These are phyloP conservation scores for Colletotrichum tropicicola DNA, from an alignment of 2,329 filamentous ascomycete species.

Conservation along the genomic window DNA sequence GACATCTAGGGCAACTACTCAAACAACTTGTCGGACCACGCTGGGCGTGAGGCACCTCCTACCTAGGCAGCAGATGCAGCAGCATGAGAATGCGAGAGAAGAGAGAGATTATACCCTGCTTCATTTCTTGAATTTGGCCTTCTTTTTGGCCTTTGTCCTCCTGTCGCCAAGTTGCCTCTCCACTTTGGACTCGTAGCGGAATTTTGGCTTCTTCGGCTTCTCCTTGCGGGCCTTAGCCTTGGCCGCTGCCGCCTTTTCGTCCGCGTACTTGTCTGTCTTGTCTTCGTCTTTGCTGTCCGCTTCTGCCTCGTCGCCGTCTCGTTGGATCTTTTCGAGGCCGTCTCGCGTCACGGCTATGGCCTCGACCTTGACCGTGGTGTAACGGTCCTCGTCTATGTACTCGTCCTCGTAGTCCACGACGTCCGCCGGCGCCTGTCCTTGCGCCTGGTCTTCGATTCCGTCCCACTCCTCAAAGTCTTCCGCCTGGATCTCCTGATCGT, in stretches of 20 bases:
- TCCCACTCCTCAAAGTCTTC: slow-evolving; percentile 68
- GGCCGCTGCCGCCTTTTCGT: slow-evolving; percentile 45
- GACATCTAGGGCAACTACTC: slow-evolving; percentile 5
- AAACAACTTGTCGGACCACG: slow-evolving; percentile 15
- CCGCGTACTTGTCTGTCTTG: slow-evolving; percentile 34
- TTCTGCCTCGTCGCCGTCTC: slow-evolving; percentile 40
- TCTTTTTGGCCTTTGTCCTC: slow-evolving; percentile 76
- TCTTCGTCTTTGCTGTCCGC: slow-evolving; percentile 30
- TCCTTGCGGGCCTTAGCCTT: slow-evolving; percentile 72
- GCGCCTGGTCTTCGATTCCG: slow-evolving; percentile 66
- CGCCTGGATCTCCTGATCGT: slow-evolving; percentile 45
- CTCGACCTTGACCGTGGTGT: slow-evolving; percentile 94
- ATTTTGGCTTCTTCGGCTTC: slow-evolving; percentile 72
- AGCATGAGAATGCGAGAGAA: slow-evolving; percentile 21
- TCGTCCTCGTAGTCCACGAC: slow-evolving; percentile 86
- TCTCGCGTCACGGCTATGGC: slow-evolving; percentile 82
- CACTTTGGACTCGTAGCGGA: slow-evolving; percentile 89
- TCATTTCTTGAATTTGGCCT: slow-evolving; percentile 36
- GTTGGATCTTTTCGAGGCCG: slow-evolving; percentile 67
- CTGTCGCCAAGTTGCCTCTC: slow-evolving; percentile 79
- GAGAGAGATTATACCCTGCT: slow-evolving; percentile 23
- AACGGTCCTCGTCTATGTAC: slow-evolving; percentile 96
- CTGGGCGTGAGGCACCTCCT: slow-evolving; percentile 18
- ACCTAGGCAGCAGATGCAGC: slow-evolving; percentile 3
- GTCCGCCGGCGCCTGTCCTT: slow-evolving; percentile 46